These are phyloP conservation scores for Coniochaeta sp. DNA, from an alignment of 2,329 filamentous ascomycete species.

Conservation along the genomic window DNA sequence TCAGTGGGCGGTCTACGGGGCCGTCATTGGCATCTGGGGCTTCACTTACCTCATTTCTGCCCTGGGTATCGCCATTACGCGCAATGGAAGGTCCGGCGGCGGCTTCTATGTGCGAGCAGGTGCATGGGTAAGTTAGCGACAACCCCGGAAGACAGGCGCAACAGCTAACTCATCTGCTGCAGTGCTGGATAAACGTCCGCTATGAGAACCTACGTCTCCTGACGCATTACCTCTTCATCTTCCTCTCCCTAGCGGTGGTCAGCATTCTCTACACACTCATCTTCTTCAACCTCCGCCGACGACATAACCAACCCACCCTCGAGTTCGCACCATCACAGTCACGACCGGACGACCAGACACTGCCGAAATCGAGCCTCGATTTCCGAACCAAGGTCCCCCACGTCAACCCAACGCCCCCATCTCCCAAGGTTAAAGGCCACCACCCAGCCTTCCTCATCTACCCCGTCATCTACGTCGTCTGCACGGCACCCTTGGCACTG, in stretches of 20 bases:
- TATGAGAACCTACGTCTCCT: conserved; percentile 47
- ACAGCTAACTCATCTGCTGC: conserved; percentile 1
- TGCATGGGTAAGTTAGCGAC: conserved; percentile 39
- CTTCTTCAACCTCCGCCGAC: conserved; percentile 24
- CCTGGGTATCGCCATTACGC: conserved; percentile 24
- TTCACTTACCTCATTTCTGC: conserved; percentile 41
- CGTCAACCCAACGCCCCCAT: conserved; percentile 3
- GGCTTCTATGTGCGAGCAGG: conserved; percentile 45
- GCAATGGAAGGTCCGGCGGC: conserved; percentile 16
- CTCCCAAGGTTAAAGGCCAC: conserved; percentile 10
- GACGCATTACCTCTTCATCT: conserved; percentile 59
- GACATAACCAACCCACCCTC: conserved; percentile 1
- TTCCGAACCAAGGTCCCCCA: conserved; percentile 5
- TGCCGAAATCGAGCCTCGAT: neutral
- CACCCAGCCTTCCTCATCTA: conserved; percentile 49
- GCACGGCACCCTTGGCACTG: conserved; percentile 52
- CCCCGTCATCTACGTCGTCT: conserved; percentile 54
- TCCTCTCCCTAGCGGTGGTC: conserved; percentile 27
- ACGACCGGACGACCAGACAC: neutral
- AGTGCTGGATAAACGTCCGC: conserved; percentile 55
- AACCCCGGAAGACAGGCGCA: neutral
- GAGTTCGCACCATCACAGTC: neutral
- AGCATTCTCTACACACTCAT: conserved; percentile 28
- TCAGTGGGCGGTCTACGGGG: conserved; percentile 32
- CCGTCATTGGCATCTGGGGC: conserved; percentile 37